A percentile compares a stretch with the other conserved stretches of the same genome.
These are phyloP conservation scores for Cordyceps cateniannulata DNA, from an alignment of 2,329 filamentous ascomycete species.

Conservation along the genomic window DNA sequence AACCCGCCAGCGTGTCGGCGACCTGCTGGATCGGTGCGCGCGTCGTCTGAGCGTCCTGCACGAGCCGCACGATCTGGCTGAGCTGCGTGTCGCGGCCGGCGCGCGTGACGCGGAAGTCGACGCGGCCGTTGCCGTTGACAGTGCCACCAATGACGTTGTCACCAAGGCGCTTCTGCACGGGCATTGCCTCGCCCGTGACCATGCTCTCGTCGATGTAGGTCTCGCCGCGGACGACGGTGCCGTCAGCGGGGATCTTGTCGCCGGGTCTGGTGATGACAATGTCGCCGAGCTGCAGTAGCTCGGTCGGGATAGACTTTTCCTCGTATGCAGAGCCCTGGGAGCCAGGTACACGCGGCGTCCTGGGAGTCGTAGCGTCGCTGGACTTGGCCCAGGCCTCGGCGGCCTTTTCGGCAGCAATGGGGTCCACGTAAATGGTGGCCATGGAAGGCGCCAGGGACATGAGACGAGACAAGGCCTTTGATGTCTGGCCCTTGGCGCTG, in stretches of 20 bases:
- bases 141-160: conserved; percentile 82
- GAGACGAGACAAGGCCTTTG: conserved; percentile 81
- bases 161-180: conserved; percentile 81
- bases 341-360: conserved; percentile 27
- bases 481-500: conserved; percentile 90
- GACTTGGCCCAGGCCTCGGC: conserved; percentile 64
- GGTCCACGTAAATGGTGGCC: conserved; percentile 93
- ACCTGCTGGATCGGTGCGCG: conserved; percentile 91
- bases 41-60: conserved; percentile 92
- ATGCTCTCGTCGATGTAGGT: conserved; percentile 96
- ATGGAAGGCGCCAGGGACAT: conserved; percentile 97
- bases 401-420: conserved; percentile 86
- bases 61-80: conserved; percentile 96
- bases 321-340: conserved; percentile 59
- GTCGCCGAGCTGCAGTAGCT: conserved; percentile 89
- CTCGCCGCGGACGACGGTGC: conserved; percentile 77
- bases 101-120: conserved; percentile 88
- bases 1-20: conserved; percentile 84
- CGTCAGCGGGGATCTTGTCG: conserved; percentile 95
- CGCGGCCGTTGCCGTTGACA: conserved; percentile 84
- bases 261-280: conserved; percentile 88
- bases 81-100: conserved; percentile 94
- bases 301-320: conserved; percentile 82
- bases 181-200: conserved; percentile 96
- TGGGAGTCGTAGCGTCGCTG: conserved; percentile 21